Base-by-base conservation (phyloP, 2,329 filamentous ascomycete species). In the Aspergillus neotritici region DNA sequence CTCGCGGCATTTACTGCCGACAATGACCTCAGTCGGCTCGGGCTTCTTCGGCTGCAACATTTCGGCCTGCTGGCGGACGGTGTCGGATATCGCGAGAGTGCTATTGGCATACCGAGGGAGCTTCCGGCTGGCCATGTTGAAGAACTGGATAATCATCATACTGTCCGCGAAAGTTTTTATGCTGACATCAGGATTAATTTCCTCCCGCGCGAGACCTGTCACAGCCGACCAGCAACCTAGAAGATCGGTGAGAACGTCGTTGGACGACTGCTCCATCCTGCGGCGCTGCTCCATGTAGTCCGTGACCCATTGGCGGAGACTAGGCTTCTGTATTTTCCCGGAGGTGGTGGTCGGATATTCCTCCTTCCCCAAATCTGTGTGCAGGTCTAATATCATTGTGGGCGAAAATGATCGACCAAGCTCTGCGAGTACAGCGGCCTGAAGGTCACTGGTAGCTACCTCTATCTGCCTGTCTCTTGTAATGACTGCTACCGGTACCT, bases 111-210 rank as follows among this genome's bases (percentile, higher is more conserved):
- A 25, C 9, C 21, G 21, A 8, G 21, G 6, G 3, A 31, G 37
- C 3, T 13, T 21, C 25, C 15, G 16, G 7, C 15, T 32, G 7
- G 32, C 31, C 11, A 30, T 14, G 21, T 36, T 28, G 14, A 35
- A 15, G 30, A 38, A 44, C 17, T 44, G 42, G 17, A 44, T 44
- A 8, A 40, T n/a, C 21, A 36, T 34, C 25, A 44, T 35, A 35
- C 42, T 44, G 31, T 44, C 42, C 13, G 31, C 37, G 5, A 44
- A 44, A 16, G 31, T 36, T 10, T 16, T 13, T 11, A 44, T 32
- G 5, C 31, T 25, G 7, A 14, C 32, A 13, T 39, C 37, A 12
- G 29, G 31, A 12, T 40, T 29, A 10, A 44, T 34, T 15, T 36
- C 25, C 13, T 40, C 36, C 7, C 15, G 13, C 4, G n/a, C 29